Base-by-base conservation (phyloP, 306 rosid species). In the Castanospermum australe region DNA sequence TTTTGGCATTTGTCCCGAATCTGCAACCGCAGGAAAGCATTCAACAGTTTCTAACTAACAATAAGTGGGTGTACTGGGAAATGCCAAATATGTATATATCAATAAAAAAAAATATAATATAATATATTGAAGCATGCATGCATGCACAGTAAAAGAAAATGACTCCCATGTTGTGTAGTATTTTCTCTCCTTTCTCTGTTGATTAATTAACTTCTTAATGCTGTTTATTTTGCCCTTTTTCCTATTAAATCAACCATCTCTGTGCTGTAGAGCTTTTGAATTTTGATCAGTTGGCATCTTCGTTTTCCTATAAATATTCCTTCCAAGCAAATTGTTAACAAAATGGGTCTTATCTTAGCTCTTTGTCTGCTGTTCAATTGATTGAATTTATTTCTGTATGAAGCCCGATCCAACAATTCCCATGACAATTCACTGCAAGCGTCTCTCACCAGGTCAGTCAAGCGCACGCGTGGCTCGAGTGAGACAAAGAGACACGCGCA, bases 401-500 rank as follows among this genome's bases (percentile, higher is more conserved):
- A 65, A 65, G 33, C 3, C 41, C 8, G 56, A 50, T 71, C 32
- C 47, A 71, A 71, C 30, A 70, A 18, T 32, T 18, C 22, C 10
- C 5, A 39, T 25, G 68, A 59, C 79, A 74, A 57, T 33, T 22
- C 67, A 25, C 41, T 56, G 56, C 25, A n/a, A 73, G 22, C 55
- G 8, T 56, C 67, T 39, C 41, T 54, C 38, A 15, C n/a, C n/a
- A n/a, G n/a, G 50, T 56, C 55, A 73, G 67, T 73, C 13, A 48
- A 33, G 51, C 47, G 63, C 72, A 76, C 80, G 80, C 80, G 72
- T 63, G 73, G 38, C 1, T 62, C 0, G 32, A 57, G 14, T 11
- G 24, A 69, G 71, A 79, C 44, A 79, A 4, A 70, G 36, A 32
- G 44, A 69, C 77, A 67, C 10, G 41, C n/a, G 71, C 63, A 45